Percentiles rank a stretch among this genome's conserved stretches.
Conservation (phyloP, 805 yeast species). For the Candida odintsovae region DNA sequence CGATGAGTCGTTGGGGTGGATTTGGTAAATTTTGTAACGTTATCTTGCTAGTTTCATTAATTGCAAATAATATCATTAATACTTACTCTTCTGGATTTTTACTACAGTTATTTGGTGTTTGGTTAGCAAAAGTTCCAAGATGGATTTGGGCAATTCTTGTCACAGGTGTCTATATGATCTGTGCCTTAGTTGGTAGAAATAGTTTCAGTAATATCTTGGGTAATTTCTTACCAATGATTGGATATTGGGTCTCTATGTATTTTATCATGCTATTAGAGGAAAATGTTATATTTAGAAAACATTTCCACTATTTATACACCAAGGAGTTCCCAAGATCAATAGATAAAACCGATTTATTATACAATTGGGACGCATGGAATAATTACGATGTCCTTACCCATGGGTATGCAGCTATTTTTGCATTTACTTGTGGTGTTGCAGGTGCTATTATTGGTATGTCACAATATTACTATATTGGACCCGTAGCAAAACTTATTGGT, state of each 20-base stretch:
- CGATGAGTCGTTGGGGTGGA: conserved; percentile 65
- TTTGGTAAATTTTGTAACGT: conserved; percentile 73
- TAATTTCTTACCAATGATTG: conserved; percentile 85
- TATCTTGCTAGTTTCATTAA: conserved; percentile 63
- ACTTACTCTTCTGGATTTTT: conserved; percentile 78
- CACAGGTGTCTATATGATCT: conserved; percentile 57
- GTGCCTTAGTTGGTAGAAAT: conserved; percentile 72
- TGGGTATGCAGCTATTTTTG: conserved; percentile 64
- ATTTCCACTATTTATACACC: conserved; percentile 35
- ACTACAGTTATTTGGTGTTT: conserved; percentile 53
- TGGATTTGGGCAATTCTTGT: conserved; percentile 68
- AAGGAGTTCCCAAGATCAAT: conserved; percentile 33
- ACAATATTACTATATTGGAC: conserved; percentile 79
- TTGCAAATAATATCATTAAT: conserved; percentile 78
- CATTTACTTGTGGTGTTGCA: conserved; percentile 65
- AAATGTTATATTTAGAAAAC: conserved; percentile 61
- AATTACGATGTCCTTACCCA: conserved; percentile 50
- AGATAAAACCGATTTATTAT: conserved; percentile 32
- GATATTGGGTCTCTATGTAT: conserved; percentile 86
- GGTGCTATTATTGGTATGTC: conserved; percentile 88
- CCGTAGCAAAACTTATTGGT: conserved; percentile 60
- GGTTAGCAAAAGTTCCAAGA: conserved; percentile 61
- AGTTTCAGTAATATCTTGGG: conserved; percentile 68
- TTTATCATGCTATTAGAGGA: conserved; percentile 67
- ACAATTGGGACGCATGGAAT: conserved; percentile 76